Conservation (phyloP, 345 rosid species). For the Acer negundo region DNA sequence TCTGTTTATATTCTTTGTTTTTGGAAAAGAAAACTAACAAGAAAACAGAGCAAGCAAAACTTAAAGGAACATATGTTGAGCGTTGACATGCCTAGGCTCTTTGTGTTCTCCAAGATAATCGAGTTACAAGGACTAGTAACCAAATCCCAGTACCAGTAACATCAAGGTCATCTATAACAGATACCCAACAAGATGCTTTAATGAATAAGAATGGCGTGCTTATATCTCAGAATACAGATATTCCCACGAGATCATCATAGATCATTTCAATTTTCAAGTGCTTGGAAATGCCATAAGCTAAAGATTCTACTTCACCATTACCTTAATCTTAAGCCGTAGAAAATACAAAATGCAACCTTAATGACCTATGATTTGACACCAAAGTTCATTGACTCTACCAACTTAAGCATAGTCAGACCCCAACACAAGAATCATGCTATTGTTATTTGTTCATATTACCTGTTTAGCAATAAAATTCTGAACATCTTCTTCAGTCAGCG, state of each 20-base stretch:
- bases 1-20: not conserved
- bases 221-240: not conserved
- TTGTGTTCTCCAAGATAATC: not conserved
- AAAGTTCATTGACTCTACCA: not conserved
- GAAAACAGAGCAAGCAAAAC: not conserved
- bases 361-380: not conserved
- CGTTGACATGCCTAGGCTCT: not conserved
- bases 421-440: not conserved
- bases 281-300: not conserved
- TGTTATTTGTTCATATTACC: constrained; percentile 36
- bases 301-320: not conserved
- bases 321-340: not conserved
- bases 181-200: not conserved
- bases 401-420: not conserved
- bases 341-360: not conserved
- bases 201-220: not conserved
- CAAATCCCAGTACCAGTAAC: too few species aligned
- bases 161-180: not conserved
- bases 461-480: constrained; percentile 72
- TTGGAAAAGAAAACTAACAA: too few species aligned
- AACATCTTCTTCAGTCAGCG: constrained; percentile 65
- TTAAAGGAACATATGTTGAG: not conserved
- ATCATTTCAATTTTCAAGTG: not conserved
- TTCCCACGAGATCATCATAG: not conserved
- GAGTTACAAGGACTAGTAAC: too few species aligned